These are phyloP conservation scores for Pseudocercospora vitis DNA, from an alignment of 2,329 filamentous ascomycete species.

Conservation along the genomic window DNA sequence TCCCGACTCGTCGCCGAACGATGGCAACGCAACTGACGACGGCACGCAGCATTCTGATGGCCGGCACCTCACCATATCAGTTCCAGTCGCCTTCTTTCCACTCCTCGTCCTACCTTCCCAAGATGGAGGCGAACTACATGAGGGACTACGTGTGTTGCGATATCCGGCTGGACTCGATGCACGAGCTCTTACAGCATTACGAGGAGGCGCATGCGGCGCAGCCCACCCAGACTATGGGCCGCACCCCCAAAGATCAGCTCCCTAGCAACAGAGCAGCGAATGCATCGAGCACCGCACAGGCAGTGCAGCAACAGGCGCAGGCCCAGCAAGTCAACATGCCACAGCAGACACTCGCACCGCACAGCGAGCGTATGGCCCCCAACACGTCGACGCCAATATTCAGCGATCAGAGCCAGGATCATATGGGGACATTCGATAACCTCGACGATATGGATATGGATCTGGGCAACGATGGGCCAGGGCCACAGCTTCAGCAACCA, in stretches of 20 bases:
- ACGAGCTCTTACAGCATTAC: conserved; percentile 94
- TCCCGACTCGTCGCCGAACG: not conserved
- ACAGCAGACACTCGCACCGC: conserved; percentile 14
- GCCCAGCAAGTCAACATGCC: conserved; percentile 27
- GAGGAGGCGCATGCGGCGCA: conserved; percentile 84
- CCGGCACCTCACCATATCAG: conserved; percentile 88
- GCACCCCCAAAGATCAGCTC: conserved; percentile 41
- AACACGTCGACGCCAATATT: conserved; percentile 32
- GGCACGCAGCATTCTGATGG: conserved; percentile 78
- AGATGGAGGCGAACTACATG: conserved; percentile 87
- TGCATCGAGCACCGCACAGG: conserved; percentile 38
- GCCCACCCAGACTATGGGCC: conserved; percentile 42
- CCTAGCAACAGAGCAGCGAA: conserved; percentile 37
- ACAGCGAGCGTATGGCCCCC: conserved; percentile 16
- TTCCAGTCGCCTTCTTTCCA: conserved; percentile 90
- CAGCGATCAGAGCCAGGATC: conserved; percentile 35
- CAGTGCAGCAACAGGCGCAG: conserved; percentile 38
- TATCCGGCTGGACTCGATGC: conserved; percentile 81
- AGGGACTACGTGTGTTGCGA: conserved; percentile 95
- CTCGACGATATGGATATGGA: conserved; percentile 99
- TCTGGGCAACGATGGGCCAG: conserved; percentile 77
- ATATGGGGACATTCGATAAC: conserved; percentile 48
- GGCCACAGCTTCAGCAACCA: conserved; percentile 50
- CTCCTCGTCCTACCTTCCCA: conserved; percentile 33
- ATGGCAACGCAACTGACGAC: conserved; percentile 17